Base-by-base conservation (phyloP, 768 basidiomycete species). In the Suillus plorans region DNA sequence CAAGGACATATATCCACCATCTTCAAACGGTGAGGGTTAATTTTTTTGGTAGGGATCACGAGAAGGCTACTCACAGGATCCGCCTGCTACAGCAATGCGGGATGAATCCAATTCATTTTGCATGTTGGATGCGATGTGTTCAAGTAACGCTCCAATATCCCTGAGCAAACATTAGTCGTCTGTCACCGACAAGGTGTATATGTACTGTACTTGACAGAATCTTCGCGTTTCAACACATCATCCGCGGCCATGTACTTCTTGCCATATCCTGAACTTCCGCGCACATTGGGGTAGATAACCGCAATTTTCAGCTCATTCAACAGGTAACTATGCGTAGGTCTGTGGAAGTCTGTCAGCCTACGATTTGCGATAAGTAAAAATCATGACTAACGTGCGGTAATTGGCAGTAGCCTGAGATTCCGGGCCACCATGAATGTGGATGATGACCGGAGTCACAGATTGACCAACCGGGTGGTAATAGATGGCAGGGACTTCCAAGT, bases 201-300 rank as follows among this genome's bases (percentile, higher is more conserved):
- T 12, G 13, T 22, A 4, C 37, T 69, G 57, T 57, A 81, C 80
- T 76, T 81, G 67, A 81, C 79, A 0, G 81, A 71, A 69, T 80
- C 77, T 64, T 82, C 81, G 42, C 80, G 75, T 62, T 81, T 82
- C 66, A 76, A 72, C 6, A 82, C 77, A 37, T 80, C 79, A 66
- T 82, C 81, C 36, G 71, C 67, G 18, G 77, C 70, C 73, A 79
- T 71, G 68, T 79, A 82, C 59, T 66, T 74, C 63, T 70, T 80
- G 39, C 80, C 81, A 60, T 81, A 82, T 34, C 80, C 80, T 4
- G 71, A 70, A 62, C 81, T 82, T 47, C 80, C 81, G 53, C 80
- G 70, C 25, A 81, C 81, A 53, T 81, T 81, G 18, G 80, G 80
- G 63, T 79, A 80, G 39, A 82, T 74, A 41, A 82, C 64, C 0